Percentiles rank a stretch among this genome's conserved stretches.
phyloP scores from a whole-genome alignment of 148 eudicot species.

The Dianthus caryophyllus region DNA sequence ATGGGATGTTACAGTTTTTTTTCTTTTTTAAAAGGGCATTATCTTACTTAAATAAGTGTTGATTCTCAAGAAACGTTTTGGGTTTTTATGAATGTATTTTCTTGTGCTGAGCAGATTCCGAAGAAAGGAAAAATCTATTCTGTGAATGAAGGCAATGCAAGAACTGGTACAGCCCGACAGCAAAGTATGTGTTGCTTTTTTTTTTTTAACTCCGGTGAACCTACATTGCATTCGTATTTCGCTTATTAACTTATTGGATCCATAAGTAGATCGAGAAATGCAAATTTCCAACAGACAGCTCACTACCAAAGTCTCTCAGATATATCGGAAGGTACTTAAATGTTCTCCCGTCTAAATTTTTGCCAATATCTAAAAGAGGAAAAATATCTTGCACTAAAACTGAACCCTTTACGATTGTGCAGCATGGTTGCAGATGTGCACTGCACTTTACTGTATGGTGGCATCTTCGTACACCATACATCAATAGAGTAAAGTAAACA shows the following conservation, averaged over 20 bases:
- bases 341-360: background rate
- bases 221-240: background rate
- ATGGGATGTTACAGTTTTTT: no score
- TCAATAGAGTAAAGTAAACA: no score
- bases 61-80: no score
- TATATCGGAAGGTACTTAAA: constrained; percentile 81
- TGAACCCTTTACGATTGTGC: constrained; percentile 21
- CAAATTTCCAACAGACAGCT: constrained; percentile 89
- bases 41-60: no score
- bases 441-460: constrained; percentile 93
- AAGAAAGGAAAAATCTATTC: constrained; percentile 92
- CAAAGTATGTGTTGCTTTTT: constrained; percentile 45
- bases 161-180: constrained; percentile 91
- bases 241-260: constrained; percentile 15
- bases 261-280: constrained; percentile 83
- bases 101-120: constrained; percentile 68
- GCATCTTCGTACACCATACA: constrained; percentile 62
- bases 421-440: constrained; percentile 99
- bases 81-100: background rate
- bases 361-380: background rate
- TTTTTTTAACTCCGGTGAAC: background rate
- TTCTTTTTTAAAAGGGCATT: no score
- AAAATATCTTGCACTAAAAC: background rate
- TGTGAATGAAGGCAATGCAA: constrained; percentile 97
- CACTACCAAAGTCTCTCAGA: constrained; percentile 87